Base-by-base conservation (phyloP, 306 rosid species). In the Sechiopsis laciniata region DNA sequence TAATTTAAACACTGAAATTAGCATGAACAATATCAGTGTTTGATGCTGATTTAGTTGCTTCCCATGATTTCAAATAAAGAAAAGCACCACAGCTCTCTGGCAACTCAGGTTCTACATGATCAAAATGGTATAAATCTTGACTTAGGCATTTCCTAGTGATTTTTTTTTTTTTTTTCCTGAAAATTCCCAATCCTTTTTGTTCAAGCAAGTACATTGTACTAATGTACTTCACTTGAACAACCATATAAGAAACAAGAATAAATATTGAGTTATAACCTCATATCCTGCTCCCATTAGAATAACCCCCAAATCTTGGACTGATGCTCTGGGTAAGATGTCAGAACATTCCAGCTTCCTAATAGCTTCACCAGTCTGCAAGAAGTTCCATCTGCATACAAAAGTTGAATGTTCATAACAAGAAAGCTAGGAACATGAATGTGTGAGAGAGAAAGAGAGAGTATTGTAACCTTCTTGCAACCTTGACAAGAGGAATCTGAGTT, bases 251-350 rank as follows among this genome's bases (percentile, higher is more conserved):
- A 29, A 60, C 19, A 74, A 63, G 32, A 24, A 73, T 55, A 76
- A 32, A 53, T 10, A 51, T 51, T 55, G 75, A 69, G 71, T 35
- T 24, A 72, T 68, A 71, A 89, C 99, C 97, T 94, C 97, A 72
- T 94, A 94, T 87, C 97, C 99, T 35, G 95, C 83, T 85, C 97
- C 99, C 97, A 91, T 91, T 52, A 94, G 76, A 82, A 89, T 50
- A 37, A 88, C 86, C 68, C 97, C 98, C 67, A 94, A 84, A 82
- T 94, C 97, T 84, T 86, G 80, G 63, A 90, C 68, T 54, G 95
- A 84, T 72, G 97, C 96, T 76, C 96, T 85, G 4, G 97, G 96
- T 80, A 90, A 80, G 12, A 81, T 63, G 32, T 94, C 98, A 13
- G 98, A 86, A 86, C 86, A 89, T 61, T 91, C 97, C 75, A 85